A percentile compares a stretch with the other conserved stretches of the same genome.
Evolutionary conservation across 2,329 filamentous ascomycete species (phyloP).

Genomic region (Penicillium hordei): DNA sequence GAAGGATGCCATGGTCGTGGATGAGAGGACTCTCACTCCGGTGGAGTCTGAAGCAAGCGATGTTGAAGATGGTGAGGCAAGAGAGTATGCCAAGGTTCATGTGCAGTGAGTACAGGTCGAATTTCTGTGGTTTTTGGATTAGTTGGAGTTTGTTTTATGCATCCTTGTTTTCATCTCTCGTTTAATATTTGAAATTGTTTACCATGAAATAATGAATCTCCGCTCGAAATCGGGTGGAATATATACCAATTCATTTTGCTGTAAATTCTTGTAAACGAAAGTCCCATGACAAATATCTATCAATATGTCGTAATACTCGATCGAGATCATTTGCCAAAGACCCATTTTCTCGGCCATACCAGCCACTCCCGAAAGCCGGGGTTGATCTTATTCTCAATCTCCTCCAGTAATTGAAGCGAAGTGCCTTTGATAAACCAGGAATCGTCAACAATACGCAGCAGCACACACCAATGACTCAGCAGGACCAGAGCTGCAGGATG

Average conservation of each 20-base stretch:
- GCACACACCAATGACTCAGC: constrained; percentile 19
- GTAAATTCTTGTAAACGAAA: neutral
- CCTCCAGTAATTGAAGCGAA: constrained; percentile 13
- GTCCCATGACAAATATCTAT: neutral
- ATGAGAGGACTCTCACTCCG: constrained; percentile 26
- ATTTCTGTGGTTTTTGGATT: neutral
- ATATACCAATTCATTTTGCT: neutral
- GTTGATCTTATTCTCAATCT: constrained; percentile 19
- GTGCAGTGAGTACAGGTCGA: constrained; percentile 16
- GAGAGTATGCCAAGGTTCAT: constrained; percentile 27
- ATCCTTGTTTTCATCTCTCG: neutral
- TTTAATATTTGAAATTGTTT: neutral
- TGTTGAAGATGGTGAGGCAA: constrained; percentile 18
- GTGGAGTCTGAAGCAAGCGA: constrained; percentile 24
- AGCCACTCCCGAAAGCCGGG: constrained; percentile 19
- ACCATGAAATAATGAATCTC: neutral
- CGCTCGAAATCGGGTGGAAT: neutral
- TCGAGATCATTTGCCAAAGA: constrained; percentile 9
- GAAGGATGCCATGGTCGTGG: constrained; percentile 22
- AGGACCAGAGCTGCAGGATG: constrained; percentile 19
- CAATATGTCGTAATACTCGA: neutral
- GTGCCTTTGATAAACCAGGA: constrained; percentile 18
- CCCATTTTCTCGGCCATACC: constrained; percentile 19
- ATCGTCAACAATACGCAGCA: constrained; percentile 17
- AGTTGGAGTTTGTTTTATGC: neutral